phyloP scores from a whole-genome alignment of 352 stramenopile species.

The Globisporangium nagaii region DNA sequence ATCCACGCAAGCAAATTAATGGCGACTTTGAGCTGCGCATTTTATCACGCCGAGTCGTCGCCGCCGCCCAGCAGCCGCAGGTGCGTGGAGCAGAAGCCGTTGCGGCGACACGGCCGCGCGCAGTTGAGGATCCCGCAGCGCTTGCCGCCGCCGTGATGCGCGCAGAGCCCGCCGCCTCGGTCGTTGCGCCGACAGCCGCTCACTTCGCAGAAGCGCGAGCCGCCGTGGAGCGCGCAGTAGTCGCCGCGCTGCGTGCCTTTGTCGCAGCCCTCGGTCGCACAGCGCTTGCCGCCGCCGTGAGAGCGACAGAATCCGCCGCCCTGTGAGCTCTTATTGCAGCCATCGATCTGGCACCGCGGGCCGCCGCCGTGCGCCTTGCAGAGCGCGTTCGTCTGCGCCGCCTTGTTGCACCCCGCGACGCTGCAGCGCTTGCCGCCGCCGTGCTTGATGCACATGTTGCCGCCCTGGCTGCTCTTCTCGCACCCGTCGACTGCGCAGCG shows the following conservation, averaged over 20 bases:
- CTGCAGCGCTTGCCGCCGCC: slow-evolving; percentile 76
- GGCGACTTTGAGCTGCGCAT: too few relatives aligned
- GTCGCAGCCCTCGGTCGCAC: slow-evolving; percentile 67
- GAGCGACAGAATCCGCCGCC: slow-evolving; percentile 75
- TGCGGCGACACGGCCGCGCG: slow-evolving; percentile 65
- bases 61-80: slow-evolving; percentile 15
- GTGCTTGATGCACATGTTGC: slow-evolving; percentile 80
- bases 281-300: slow-evolving; percentile 82
- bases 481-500: slow-evolving; percentile 42
- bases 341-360: slow-evolving; percentile 60
- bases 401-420: slow-evolving; percentile 64
- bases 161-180: slow-evolving; percentile 64
- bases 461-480: slow-evolving; percentile 72
- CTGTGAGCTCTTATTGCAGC: slow-evolving; percentile 64
- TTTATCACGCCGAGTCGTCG: not conserved
- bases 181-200: slow-evolving; percentile 78
- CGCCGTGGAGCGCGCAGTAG: slow-evolving; percentile 79
- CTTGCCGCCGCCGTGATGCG: slow-evolving; percentile 77
- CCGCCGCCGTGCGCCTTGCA: slow-evolving; percentile 84
- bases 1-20: too few relatives aligned
- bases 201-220: slow-evolving; percentile 75
- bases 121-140: slow-evolving; percentile 62
- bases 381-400: slow-evolving; percentile 70
- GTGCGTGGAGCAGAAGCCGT: slow-evolving; percentile 76
- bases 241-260: slow-evolving; percentile 83